Conservation (phyloP, 1,284 basidiomycete species). For the Fomitopsis pinicola region DNA sequence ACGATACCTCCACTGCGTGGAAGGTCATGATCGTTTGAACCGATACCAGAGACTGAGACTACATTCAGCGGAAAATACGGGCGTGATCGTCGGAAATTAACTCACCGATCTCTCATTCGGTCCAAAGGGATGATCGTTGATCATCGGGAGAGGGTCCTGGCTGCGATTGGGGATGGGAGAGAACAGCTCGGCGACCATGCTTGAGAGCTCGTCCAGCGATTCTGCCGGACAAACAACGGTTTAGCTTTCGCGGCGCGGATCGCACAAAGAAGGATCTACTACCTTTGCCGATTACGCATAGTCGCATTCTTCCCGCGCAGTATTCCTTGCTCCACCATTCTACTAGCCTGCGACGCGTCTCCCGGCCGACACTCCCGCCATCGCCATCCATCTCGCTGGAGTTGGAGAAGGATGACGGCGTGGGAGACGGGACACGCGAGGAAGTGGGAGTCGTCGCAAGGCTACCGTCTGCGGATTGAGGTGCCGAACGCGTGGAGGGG, state of each 20-base stretch:
- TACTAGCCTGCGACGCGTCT: constrained; percentile 87
- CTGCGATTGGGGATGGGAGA: constrained; percentile 73
- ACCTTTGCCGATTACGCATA: constrained; percentile 91
- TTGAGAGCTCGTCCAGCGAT: constrained; percentile 75
- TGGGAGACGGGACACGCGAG: constrained; percentile 59
- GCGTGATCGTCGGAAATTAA: constrained; percentile 20
- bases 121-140: constrained; percentile 77
- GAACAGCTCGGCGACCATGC: constrained; percentile 72
- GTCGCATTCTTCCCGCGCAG: constrained; percentile 90
- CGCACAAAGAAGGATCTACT: neutral
- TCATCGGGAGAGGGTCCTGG: constrained; percentile 60
- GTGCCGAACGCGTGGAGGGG: constrained; percentile 9
- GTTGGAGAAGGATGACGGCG: constrained; percentile 50
- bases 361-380: constrained; percentile 75
- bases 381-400: constrained; percentile 62
- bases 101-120: constrained; percentile 71
- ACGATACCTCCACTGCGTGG: constrained; percentile 84
- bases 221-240: constrained; percentile 40
- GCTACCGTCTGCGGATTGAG: constrained; percentile 27
- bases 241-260: neutral
- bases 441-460: constrained; percentile 42
- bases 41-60: constrained; percentile 70
- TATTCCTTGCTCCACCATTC: constrained; percentile 96
- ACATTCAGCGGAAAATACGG: constrained; percentile 5
- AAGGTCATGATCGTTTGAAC: constrained; percentile 91